Evolutionary conservation across 129 eudicot species (phyloP).

Genomic region (Helianthus annuus): DNA sequence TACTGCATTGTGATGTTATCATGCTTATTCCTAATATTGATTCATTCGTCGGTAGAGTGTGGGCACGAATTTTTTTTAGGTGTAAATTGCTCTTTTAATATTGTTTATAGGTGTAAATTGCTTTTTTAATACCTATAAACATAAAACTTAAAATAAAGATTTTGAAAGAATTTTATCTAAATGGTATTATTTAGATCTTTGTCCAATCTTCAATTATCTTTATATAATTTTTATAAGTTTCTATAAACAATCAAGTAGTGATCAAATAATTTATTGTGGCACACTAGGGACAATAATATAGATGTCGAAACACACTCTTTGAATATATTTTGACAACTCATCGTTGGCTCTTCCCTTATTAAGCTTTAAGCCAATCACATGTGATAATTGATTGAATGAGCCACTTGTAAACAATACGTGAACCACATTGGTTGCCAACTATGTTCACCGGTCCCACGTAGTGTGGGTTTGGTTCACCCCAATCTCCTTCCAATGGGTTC

Average conservation of each 20-base stretch:
- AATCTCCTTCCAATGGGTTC: not conserved
- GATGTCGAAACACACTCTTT: not conserved
- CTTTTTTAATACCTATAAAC: too few relatives aligned
- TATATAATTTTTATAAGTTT: not conserved
- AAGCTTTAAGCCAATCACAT: not conserved
- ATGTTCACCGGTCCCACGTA: not conserved
- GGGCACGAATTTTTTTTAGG: too few relatives aligned
- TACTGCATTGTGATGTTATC: too few relatives aligned
- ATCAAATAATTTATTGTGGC: not conserved
- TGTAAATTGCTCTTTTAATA: too few relatives aligned
- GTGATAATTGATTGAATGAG: not conserved
- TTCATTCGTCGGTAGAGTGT: too few relatives aligned
- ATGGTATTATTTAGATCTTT: too few relatives aligned
- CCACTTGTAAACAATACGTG: conserved; percentile 12
- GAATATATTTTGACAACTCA: conserved; percentile 15
- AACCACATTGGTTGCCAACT: not conserved
- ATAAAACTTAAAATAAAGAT: too few relatives aligned
- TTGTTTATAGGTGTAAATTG: too few relatives aligned
- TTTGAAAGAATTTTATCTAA: too few relatives aligned
- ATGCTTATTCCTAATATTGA: too few relatives aligned
- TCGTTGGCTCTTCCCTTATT: not conserved
- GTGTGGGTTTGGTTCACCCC: conserved; percentile 8
- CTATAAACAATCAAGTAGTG: not conserved
- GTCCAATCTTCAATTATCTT: not conserved
- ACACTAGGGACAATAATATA: not conserved